Percentiles rank a stretch among this genome's conserved stretches.
These are phyloP conservation scores for Chrysanthemum seticuspe DNA, from an alignment of 129 eudicot genomes.

Conservation along the genomic window DNA sequence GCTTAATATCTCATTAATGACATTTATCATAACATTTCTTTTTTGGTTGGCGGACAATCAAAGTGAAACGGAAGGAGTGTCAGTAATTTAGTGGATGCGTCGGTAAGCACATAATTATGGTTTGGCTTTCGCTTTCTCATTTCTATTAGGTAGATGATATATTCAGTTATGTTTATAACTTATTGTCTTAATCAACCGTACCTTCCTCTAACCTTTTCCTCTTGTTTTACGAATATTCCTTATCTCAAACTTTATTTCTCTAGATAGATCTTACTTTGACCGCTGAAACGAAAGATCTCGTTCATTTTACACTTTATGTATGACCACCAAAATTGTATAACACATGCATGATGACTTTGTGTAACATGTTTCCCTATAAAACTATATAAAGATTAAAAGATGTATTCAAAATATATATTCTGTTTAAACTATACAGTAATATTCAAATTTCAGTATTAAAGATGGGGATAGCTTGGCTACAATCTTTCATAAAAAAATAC, in stretches of 20 bases:
- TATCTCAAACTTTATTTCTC: conserved; percentile 22
- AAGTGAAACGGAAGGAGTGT: too few species aligned
- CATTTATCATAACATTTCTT: too few species aligned
- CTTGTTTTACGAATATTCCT: conserved; percentile 8
- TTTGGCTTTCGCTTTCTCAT: conserved; percentile 25
- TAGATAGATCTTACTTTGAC: conserved; percentile 26
- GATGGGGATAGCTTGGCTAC: too few species aligned
- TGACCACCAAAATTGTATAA: conserved; percentile 8
- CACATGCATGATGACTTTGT: too few species aligned
- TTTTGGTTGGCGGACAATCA: too few species aligned
- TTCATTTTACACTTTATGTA: not conserved
- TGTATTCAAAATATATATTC: too few species aligned
- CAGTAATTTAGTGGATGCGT: conserved; percentile 2
- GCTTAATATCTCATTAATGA: too few species aligned
- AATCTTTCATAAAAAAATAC: too few species aligned
- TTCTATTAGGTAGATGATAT: conserved; percentile 8
- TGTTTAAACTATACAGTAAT: too few species aligned
- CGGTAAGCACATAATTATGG: conserved; percentile 16
- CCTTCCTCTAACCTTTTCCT: not conserved
- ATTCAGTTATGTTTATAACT: not conserved
- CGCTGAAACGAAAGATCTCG: not conserved
- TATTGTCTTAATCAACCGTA: conserved; percentile 20
- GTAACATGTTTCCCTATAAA: too few species aligned
- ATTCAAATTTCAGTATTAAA: too few species aligned
- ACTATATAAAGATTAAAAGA: too few species aligned